A percentile compares a stretch with the other conserved stretches of the same genome.
Evolutionary conservation across 1,139 yeast genomes (phyloP).

Genomic region (Blastobotrys serpentis): DNA sequence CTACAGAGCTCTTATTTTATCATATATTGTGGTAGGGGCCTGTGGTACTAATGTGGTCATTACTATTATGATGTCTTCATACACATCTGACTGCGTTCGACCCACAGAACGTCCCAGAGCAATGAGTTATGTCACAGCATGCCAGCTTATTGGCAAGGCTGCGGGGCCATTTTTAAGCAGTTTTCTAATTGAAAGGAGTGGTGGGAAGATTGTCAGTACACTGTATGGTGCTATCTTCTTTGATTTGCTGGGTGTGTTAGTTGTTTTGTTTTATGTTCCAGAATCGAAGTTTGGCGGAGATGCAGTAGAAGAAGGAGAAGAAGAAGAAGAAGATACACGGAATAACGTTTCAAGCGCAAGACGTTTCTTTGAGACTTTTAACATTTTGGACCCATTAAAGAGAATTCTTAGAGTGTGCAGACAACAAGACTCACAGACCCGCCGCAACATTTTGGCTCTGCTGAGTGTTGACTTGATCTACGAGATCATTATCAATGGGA

Average conservation of each 20-base stretch:
- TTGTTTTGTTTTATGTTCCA: conserved; percentile 17
- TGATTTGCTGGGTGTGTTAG: conserved; percentile 16
- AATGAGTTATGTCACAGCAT: conserved; percentile 25
- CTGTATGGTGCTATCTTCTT: conserved; percentile 15
- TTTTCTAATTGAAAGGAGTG: conserved; percentile 13
- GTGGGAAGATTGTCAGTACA: conserved; percentile 16
- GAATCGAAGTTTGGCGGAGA: conserved; percentile 19
- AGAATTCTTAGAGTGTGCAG: conserved; percentile 19
- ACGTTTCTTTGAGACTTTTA: conserved; percentile 15
- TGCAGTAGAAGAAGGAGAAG: background rate
- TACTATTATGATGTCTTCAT: conserved; percentile 24
- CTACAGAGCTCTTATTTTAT: conserved; percentile 19
- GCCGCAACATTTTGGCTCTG: conserved; percentile 21
- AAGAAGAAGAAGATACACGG: conserved; percentile 2
- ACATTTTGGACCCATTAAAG: conserved; percentile 19
- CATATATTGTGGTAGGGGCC: conserved; percentile 22
- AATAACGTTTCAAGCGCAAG: background rate
- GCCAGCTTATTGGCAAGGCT: conserved; percentile 25
- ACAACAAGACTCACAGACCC: conserved; percentile 12
- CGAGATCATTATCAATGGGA: conserved; percentile 25
- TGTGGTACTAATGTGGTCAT: conserved; percentile 23
- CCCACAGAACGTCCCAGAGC: conserved; percentile 24
- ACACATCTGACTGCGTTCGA: conserved; percentile 23
- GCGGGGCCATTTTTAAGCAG: conserved; percentile 25
- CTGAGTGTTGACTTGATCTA: conserved; percentile 23